phyloP scores from a whole-genome alignment of 176 grass and related monocot genomes.

The Musa schizocarpa region DNA sequence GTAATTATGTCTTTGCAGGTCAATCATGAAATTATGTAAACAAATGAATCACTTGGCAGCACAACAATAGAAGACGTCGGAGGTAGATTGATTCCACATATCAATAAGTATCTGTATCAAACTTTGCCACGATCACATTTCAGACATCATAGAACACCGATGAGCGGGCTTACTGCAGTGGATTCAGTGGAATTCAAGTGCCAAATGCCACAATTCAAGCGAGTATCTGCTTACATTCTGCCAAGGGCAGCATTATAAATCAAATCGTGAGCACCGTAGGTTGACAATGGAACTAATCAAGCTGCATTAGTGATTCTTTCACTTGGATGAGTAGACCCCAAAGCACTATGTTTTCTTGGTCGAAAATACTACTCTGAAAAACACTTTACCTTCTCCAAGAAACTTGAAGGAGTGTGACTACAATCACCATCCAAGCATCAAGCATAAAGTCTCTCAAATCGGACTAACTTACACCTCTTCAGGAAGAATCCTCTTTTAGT shows the following conservation, averaged over 20 bases:
- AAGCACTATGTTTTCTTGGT: too few relatives aligned
- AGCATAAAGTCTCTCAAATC: neutral
- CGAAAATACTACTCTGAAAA: too few relatives aligned
- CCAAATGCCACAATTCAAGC: constrained; percentile 3
- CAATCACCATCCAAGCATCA: neutral
- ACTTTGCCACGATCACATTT: neutral
- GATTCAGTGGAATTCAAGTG: neutral
- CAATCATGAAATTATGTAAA: neutral
- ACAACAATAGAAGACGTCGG: neutral
- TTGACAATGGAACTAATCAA: neutral
- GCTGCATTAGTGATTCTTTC: neutral
- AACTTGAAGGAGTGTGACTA: neutral
- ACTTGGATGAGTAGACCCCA: too few relatives aligned
- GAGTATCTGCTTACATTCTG: neutral
- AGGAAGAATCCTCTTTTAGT: neutral
- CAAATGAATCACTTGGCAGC: neutral
- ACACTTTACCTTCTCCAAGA: neutral
- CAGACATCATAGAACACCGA: neutral
- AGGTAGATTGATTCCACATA: too few relatives aligned
- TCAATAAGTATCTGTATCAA: too few relatives aligned
- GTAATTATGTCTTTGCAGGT: constrained; percentile 8
- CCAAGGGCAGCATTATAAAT: neutral
- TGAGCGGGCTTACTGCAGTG: neutral
- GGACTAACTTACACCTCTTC: neutral
- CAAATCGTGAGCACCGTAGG: neutral